Conservation (phyloP, 352 stramenopile species). For the Globisporangium polare region DNA sequence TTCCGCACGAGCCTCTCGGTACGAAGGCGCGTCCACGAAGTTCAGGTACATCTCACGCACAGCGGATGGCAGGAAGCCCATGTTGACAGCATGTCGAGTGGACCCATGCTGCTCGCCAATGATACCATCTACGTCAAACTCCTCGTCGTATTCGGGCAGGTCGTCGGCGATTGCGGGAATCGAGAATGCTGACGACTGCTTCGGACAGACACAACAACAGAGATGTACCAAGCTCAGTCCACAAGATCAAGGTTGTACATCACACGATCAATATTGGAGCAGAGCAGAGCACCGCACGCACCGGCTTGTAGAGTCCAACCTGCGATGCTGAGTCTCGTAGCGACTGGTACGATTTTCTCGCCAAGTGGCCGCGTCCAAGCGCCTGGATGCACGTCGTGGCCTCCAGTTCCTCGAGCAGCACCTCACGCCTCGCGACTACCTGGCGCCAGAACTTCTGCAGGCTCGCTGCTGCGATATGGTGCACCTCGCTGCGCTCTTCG, state of each 20-base stretch:
- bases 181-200: constrained; percentile 33
- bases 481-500: constrained; percentile 35
- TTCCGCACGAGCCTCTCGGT: not conserved
- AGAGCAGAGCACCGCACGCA: not conserved
- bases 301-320: constrained; percentile 13
- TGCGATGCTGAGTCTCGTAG: constrained; percentile 26
- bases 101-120: constrained; percentile 1
- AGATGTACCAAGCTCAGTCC: not conserved
- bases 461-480: constrained; percentile 48
- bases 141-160: constrained; percentile 16
- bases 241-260: not conserved
- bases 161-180: constrained; percentile 21
- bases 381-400: constrained; percentile 73
- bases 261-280: not conserved
- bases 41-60: constrained; percentile 32
- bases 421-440: constrained; percentile 16
- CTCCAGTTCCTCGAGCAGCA: constrained; percentile 35
- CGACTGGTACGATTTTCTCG: constrained; percentile 45
- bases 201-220: not conserved
- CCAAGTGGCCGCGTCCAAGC: constrained; percentile 47
- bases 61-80: constrained; percentile 35
- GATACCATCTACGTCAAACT: constrained; percentile 3
- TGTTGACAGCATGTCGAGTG: constrained; percentile 19
- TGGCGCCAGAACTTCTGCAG: constrained; percentile 51
- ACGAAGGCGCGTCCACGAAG: constrained; percentile 12